These are phyloP conservation scores for Holtermanniella nyarrowii DNA, from an alignment of 768 basidiomycete genomes.

Conservation along the genomic window DNA sequence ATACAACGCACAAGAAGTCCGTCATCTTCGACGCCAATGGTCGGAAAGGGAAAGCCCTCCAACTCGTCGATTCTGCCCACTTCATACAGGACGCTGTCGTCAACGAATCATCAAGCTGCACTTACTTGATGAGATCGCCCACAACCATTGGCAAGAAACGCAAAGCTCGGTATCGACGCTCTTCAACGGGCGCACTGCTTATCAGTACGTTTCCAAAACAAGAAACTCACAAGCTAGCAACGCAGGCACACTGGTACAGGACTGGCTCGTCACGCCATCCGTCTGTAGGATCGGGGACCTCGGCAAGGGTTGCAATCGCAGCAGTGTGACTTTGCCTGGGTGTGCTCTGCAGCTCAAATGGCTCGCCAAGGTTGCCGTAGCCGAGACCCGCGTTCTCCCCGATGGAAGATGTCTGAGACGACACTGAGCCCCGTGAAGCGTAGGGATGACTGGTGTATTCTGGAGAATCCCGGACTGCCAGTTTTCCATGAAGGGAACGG, in stretches of 20 bases:
- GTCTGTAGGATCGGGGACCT: slow-evolving; percentile 24
- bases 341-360: not conserved
- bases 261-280: slow-evolving; percentile 32
- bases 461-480: not conserved
- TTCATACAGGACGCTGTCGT: slow-evolving; percentile 36
- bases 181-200: slow-evolving; percentile 17
- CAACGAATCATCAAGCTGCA: not conserved
- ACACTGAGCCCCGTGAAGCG: not conserved
- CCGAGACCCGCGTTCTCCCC: not conserved
- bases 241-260: slow-evolving; percentile 39
- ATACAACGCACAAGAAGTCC: slow-evolving; percentile 28
- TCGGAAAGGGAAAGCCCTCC: slow-evolving; percentile 34
- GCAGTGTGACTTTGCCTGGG: not conserved
- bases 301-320: not conserved
- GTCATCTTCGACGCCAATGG: slow-evolving; percentile 40
- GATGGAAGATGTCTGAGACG: not conserved
- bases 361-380: slow-evolving; percentile 1
- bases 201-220: not conserved
- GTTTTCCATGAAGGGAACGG: too few relatives aligned
- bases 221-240: slow-evolving; percentile 38
- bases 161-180: slow-evolving; percentile 31
- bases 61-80: slow-evolving; percentile 41
- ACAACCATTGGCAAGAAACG: slow-evolving; percentile 31
- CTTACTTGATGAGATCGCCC: slow-evolving; percentile 38
- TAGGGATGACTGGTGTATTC: not conserved